Evolutionary conservation across 352 stramenopile species (phyloP).

Genomic region (Pythium vanterpoolii): DNA sequence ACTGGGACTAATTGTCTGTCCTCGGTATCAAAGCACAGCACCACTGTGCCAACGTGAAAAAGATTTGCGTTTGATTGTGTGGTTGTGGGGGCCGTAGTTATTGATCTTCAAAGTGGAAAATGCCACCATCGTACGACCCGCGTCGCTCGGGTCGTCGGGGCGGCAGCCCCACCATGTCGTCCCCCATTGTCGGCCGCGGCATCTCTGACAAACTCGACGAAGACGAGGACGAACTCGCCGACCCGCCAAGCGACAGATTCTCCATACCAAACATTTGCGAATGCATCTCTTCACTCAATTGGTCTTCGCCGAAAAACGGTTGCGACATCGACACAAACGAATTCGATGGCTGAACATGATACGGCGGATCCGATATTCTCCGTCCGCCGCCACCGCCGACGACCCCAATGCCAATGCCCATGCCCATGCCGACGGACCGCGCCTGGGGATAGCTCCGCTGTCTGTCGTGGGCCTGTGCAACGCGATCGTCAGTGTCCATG

Average conservation of each 20-base stretch:
- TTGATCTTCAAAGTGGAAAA: constrained; percentile 80
- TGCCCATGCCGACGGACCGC: constrained; percentile 13
- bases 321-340: constrained; percentile 18
- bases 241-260: constrained; percentile 9
- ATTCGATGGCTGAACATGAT: constrained; percentile 18
- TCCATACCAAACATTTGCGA: constrained; percentile 13
- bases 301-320: constrained; percentile 12
- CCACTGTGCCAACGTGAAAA: not conserved
- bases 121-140: constrained; percentile 58
- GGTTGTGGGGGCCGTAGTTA: not conserved
- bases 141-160: constrained; percentile 32
- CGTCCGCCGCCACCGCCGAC: constrained; percentile 5
- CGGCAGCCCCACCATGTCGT: constrained; percentile 6
- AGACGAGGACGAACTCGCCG: not conserved
- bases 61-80: not conserved
- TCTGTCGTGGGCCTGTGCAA: constrained; percentile 6
- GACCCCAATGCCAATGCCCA: no score
- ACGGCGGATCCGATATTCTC: constrained; percentile 28
- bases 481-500: not conserved
- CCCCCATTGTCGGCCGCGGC: no score
- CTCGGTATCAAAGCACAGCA: not conserved
- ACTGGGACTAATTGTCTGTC: no score
- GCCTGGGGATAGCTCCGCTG: not conserved
- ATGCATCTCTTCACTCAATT: constrained; percentile 4
- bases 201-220: no score